Evolutionary conservation across 179 eudicot genomes (phyloP), one percentile per base, ranked within the genome.

Genomic region (Patellifolia procumbens): DNA sequence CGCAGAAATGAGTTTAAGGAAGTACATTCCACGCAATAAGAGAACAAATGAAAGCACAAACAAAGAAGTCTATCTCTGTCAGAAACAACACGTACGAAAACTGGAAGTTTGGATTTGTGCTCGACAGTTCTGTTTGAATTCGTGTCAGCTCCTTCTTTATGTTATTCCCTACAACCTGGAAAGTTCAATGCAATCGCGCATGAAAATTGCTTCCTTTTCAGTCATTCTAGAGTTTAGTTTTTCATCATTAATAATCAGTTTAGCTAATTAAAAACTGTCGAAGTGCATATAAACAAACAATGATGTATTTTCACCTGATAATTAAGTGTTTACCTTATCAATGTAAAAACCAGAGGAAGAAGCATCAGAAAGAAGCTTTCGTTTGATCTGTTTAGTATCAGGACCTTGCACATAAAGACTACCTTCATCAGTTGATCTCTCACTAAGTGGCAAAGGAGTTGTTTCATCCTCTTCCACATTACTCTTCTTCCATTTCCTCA

Each of bases 311-410:
- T n/a, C n/a, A n/a, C n/a, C n/a, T n/a, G n/a, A n/a, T n/a, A n/a
- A n/a, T n/a, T n/a, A n/a, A n/a, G n/a, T n/a, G n/a, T n/a, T n/a
- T 82, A 90, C 98, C 98, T 93, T 90, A 75, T 91, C 97, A 24
- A 87, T 86, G 83, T 86, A 87, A 78, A 91, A 89, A 63, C 87
- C 93, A 34, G 98, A 88, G 26, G 92, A 78, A 42, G 91, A 85
- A 31, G 85, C 88, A 81, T 84, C 78, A 53, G 92, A 84, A 70
- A 86, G 86, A 52, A 91, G 78, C 78, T 93, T 93, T 69, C 76
- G 85, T 74, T 88, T 86, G 52, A 84, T 88, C 68, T 86, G 86
- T 74, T 65, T 91, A 35, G 83, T 78, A 51, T 88, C 90, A 11
- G 88, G 88, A 26, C 89, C 89, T 51, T 86, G 90, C 35, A 51